Percentiles rank a stretch among this genome's conserved stretches.
Evolutionary conservation across 805 yeast species (phyloP).

Genomic region (Yamadazyma philogaea): DNA sequence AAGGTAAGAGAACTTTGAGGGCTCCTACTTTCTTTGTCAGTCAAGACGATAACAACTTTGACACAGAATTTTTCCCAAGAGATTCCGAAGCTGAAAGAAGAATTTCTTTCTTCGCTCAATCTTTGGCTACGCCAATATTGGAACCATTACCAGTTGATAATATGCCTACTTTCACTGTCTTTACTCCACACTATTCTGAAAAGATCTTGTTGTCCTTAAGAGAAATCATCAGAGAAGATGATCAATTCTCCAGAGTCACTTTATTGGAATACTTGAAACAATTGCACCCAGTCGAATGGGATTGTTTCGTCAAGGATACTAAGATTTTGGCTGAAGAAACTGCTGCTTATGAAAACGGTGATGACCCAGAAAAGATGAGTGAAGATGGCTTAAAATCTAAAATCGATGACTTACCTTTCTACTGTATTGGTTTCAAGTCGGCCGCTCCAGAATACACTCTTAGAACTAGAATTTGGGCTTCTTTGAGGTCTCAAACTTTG

Average conservation of each 20-base stretch:
- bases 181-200: conserved; percentile 85
- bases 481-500: conserved; percentile 45
- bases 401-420: conserved; percentile 43
- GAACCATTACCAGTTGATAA: conserved; percentile 99
- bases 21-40: conserved; percentile 99
- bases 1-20: conserved; percentile 96
- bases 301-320: conserved; percentile 54
- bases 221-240: conserved; percentile 76
- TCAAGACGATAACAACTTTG: conserved; percentile 93
- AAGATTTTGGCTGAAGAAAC: conserved; percentile 52
- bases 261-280: conserved; percentile 55
- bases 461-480: conserved; percentile 48
- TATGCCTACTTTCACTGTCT: conserved; percentile 97
- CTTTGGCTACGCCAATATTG: conserved; percentile 96
- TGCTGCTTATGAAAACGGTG: conserved; percentile 54
- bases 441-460: conserved; percentile 48
- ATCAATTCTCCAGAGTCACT: conserved; percentile 55
- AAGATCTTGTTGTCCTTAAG: conserved; percentile 71
- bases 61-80: conserved; percentile 94
- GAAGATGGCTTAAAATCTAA: conserved; percentile 35
- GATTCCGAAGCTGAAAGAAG: conserved; percentile 99
- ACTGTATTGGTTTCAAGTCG: conserved; percentile 46
- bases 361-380: conserved; percentile 30
- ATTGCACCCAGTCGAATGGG: conserved; percentile 56
- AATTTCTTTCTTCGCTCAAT: conserved; percentile 98